These are phyloP conservation scores for Cadophora sp. DNA, from an alignment of 2,329 filamentous ascomycete species.

Conservation along the genomic window DNA sequence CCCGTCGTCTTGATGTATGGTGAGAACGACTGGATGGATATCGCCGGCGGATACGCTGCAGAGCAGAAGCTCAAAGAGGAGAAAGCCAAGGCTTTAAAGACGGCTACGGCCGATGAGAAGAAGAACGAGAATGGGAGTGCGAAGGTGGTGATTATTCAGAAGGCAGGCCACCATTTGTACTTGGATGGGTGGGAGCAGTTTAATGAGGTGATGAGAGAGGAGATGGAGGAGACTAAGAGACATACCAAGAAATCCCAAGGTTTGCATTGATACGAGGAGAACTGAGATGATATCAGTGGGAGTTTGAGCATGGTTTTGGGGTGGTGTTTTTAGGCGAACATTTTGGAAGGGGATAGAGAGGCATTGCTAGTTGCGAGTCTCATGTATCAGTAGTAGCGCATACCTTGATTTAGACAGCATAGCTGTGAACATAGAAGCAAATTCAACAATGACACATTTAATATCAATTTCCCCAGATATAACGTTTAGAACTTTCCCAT, in stretches of 20 bases:
- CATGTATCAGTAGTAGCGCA: constrained; percentile 12
- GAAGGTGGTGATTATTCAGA: constrained; percentile 79
- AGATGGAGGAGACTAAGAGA: constrained; percentile 64
- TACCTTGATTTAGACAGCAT: constrained; percentile 3
- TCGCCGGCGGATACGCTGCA: constrained; percentile 81
- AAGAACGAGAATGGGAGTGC: constrained; percentile 77
- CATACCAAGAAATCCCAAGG: constrained; percentile 32
- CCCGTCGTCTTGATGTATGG: constrained; percentile 96
- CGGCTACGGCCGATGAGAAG: constrained; percentile 72
- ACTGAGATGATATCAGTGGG: constrained; percentile 7
- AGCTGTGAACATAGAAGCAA: not conserved
- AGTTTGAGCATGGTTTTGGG: constrained; percentile 4
- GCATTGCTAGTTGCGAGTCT: not conserved
- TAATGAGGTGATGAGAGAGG: constrained; percentile 67
- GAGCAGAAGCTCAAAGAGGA: constrained; percentile 79
- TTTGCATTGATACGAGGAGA: not conserved
- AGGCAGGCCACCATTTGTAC: constrained; percentile 76
- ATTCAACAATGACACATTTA: not conserved
- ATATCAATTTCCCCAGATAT: not conserved
- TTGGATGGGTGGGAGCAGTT: constrained; percentile 75
- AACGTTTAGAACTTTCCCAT: not conserved
- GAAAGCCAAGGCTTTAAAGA: constrained; percentile 62
- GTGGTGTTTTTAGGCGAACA: constrained; percentile 2
- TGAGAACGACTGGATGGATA: constrained; percentile 99
- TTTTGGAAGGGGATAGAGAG: constrained; percentile 6